phyloP scores from a whole-genome alignment of 768 basidiomycete species.

The Amyloporia xantha region DNA sequence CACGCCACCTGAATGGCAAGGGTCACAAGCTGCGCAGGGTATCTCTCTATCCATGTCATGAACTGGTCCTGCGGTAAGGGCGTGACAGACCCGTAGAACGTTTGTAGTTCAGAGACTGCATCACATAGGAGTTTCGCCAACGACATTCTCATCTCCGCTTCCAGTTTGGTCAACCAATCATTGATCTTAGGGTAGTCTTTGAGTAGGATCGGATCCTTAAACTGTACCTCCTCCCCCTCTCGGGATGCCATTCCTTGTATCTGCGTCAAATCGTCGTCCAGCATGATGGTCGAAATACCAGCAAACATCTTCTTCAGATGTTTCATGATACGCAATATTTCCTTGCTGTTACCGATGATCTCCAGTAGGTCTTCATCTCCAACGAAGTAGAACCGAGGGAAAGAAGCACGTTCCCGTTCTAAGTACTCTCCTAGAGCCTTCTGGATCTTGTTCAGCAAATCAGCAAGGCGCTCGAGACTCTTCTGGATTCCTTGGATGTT shows the following conservation, averaged over 20 bases:
- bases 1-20: conserved; percentile 94
- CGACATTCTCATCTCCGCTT: conserved; percentile 88
- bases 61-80: conserved; percentile 60
- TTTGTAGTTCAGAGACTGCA: conserved; percentile 72
- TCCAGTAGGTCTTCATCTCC: conserved; percentile 98
- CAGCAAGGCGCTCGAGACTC: conserved; percentile 92
- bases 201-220: conserved; percentile 75
- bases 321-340: conserved; percentile 96
- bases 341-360: conserved; percentile 99
- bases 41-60: conserved; percentile 88
- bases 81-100: conserved; percentile 67
- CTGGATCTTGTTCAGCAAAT: conserved; percentile 95
- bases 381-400: conserved; percentile 99
- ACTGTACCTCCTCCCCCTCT: conserved; percentile 90
- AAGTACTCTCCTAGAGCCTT: conserved; percentile 99
- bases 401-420: conserved; percentile 93
- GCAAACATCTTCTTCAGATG: conserved; percentile 99
- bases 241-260: conserved; percentile 93
- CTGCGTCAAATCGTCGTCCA: conserved; percentile 83
- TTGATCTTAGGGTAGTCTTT: conserved; percentile 98
- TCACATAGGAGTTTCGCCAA: conserved; percentile 77
- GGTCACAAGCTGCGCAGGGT: conserved; percentile 93
- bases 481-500: conserved; percentile 96
- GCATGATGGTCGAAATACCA: conserved; percentile 81
- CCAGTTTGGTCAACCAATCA: conserved; percentile 92